These are phyloP conservation scores for Cyathus striatus DNA, from an alignment of 768 basidiomycete species.

Conservation along the genomic window DNA sequence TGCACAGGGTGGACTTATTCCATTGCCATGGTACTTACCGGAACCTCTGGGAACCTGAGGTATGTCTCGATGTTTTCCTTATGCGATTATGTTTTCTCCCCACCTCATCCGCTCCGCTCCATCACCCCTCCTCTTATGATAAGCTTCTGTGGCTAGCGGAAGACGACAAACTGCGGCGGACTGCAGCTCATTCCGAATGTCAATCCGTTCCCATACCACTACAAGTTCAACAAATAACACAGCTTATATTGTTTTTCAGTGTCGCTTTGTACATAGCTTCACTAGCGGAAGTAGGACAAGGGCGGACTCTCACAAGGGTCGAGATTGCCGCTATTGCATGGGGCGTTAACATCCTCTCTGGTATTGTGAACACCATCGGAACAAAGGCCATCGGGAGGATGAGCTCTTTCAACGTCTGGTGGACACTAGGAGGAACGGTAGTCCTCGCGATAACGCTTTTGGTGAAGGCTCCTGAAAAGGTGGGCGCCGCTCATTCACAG, in stretches of 20 bases:
- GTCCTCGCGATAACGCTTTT: constrained; percentile 53
- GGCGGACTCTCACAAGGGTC: constrained; percentile 36
- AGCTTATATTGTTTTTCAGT: no score
- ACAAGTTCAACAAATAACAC: no score
- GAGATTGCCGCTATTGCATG: constrained; percentile 52
- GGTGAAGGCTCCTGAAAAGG: constrained; percentile 51
- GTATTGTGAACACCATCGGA: constrained; percentile 50
- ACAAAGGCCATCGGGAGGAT: constrained; percentile 52
- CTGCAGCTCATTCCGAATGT: no score
- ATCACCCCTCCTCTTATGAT: no score
- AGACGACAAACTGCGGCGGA: no score
- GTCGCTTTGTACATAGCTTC: constrained; percentile 53
- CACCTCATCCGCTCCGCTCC: no score
- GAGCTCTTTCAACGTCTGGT: constrained; percentile 55
- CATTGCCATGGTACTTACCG: constrained; percentile 56
- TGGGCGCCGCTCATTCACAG: no score
- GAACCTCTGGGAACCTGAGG: constrained; percentile 55
- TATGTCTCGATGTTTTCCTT: constrained; percentile 14
- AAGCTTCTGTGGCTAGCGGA: no score
- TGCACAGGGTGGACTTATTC: constrained; percentile 56
- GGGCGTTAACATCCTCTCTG: constrained; percentile 51
- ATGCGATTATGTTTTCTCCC: background rate
- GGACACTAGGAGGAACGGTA: constrained; percentile 55
- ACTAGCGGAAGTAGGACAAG: constrained; percentile 42
- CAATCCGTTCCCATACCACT: no score